Evolutionary conservation across 805 yeast genomes (phyloP).

Genomic region (Candida ascalaphidarum): DNA sequence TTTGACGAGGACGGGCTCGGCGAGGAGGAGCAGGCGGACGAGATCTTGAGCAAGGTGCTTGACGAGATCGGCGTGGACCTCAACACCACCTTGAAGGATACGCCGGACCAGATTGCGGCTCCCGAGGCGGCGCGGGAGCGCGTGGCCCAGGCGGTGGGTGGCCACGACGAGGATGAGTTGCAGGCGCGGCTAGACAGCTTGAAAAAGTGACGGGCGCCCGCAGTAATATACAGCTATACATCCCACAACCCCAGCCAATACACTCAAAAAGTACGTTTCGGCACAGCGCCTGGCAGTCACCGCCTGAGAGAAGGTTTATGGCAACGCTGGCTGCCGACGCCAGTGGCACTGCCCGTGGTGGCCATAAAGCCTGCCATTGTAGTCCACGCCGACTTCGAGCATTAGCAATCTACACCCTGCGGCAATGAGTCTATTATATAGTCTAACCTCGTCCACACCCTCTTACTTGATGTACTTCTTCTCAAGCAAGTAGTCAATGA

Average conservation of each 20-base stretch:
- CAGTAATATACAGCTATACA: too few species aligned
- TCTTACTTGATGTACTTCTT: constrained; percentile 28
- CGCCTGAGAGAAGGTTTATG: too few species aligned
- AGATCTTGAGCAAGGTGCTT: constrained; percentile 80
- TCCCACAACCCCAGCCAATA: too few species aligned
- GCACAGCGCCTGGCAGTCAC: too few species aligned
- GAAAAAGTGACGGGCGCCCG: constrained; percentile 41
- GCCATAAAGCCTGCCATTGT: too few species aligned
- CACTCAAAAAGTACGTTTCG: too few species aligned
- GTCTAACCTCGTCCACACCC: neutral
- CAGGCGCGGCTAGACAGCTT: constrained; percentile 84
- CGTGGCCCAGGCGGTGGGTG: constrained; percentile 51
- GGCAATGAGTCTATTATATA: neutral
- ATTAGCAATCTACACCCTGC: neutral
- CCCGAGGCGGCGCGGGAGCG: constrained; percentile 23
- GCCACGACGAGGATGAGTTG: constrained; percentile 64
- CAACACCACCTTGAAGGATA: constrained; percentile 38
- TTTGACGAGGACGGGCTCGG: constrained; percentile 60
- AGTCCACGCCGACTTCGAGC: too few species aligned
- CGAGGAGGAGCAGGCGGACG: constrained; percentile 84
- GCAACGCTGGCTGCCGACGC: too few species aligned
- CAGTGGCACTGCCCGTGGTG: too few species aligned
- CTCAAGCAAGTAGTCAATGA: constrained; percentile 57
- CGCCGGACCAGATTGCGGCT: constrained; percentile 28
- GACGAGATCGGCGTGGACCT: constrained; percentile 95